Base-by-base conservation (phyloP, 2,329 filamentous ascomycete genomes). In the Fusarium keratoplasticum region DNA sequence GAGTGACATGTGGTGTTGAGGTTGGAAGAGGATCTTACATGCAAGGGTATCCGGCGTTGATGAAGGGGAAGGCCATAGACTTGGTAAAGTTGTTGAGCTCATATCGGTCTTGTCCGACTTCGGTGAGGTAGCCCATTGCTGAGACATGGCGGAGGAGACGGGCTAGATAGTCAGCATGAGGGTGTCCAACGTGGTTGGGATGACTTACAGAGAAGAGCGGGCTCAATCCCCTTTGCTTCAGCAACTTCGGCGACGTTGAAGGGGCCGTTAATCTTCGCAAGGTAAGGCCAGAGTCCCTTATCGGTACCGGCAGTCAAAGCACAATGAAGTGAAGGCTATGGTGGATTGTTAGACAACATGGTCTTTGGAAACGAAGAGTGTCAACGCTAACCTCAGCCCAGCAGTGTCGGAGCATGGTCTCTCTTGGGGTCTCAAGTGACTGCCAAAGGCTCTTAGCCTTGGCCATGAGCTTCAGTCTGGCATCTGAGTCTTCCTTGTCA, bases 361-460 rank as follows among this genome's bases (percentile, higher is more conserved):
- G 16, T 8, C 6, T 29, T 22, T 8, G 31, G 22, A 7, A 44
- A 4, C 4, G 9, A 11, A 4, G 5, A n/a, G 20, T 6, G 9
- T 33, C 20, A 25, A 6, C 6, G 47, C 75, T 66, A 73, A 81
- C 82, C 80, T 87, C 81, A 0, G 83, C 84, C 84, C 86, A 87
- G 69, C 77, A 81, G 52, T 87, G 84, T 64, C 84, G 81, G 62
- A 87, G 81, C 81, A 87, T 86, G 0, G 85, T 84, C 77, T 88
- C 86, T 8, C 85, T 80, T 0, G 86, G 86, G 0, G 84, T 87
- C 72, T 88, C 85, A 0, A 86, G 77, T 0, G 83, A 81, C 31
- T 80, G 77, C 35, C 81, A 73, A 1, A 80, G 64, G 1, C 74
- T 69, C n/a, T 82, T 79, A 2, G 83, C 83, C 65, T 82, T 80